Base-by-base conservation (phyloP, 1,284 basidiomycete species). In the Trichosporon inkin region DNA sequence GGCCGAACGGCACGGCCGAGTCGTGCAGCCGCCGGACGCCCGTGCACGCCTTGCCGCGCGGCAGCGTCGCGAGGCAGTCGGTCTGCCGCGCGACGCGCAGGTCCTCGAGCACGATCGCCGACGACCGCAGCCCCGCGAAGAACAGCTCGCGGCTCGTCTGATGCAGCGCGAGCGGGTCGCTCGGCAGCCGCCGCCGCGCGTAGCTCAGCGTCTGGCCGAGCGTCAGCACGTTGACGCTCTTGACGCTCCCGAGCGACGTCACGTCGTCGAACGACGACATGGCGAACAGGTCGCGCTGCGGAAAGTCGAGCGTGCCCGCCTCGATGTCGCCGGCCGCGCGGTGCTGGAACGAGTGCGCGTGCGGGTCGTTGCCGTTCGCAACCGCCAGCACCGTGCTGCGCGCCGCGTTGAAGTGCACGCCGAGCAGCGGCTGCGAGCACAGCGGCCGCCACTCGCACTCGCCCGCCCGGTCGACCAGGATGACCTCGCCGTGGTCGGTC, bases 1-100 rank as follows among this genome's bases (percentile, higher is more conserved):
- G 35, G n/a, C 75, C 75, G 65, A 64, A 77, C 10, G 75, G 75
- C 1, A 74, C 73, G 0, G 70, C 73, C 8, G 62, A 65, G 61
- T 75, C 75, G 19, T 64, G 55, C 38, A 77, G 59, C 14, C 71
- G 54, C 62, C 67, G 68, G 3, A 77, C 67, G 1, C 68, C 71
- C 3, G 73, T 68, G 1, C 74, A 67, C 2, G 74, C 70, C 54
- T 70, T 71, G 19, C 66, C 64, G 7, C 61, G 60, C 5, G 56
- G 57, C 1, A 69, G 62, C 0, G 28, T 24, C 14, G 63, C 66
- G 14, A 67, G 53, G 5, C 62, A 37, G 32, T 61, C 68, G 7
- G n/a, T 38, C 24, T 49, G 44, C 1, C 44, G 44, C n/a, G 56
- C 32, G 1, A 62, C 58, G 17, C 74, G 61, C 28, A 74, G 53